A percentile compares a stretch with the other conserved stretches of the same genome.
Conservation (phyloP, 148 eudicot species). For the Rhododendron mucronatum region DNA sequence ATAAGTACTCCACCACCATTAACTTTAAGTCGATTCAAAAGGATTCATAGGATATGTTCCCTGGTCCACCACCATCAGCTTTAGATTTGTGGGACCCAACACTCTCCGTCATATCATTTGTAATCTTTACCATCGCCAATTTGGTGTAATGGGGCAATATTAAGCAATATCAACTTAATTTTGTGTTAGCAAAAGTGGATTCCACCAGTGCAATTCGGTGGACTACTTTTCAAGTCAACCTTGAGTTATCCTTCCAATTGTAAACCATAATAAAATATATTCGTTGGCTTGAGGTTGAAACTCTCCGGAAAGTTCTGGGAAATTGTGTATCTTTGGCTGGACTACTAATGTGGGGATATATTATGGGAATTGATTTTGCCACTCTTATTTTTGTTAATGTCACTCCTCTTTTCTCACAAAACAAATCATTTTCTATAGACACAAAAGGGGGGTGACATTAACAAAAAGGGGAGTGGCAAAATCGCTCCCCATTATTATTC, state of each 20-base stretch:
- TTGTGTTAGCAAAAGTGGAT: not conserved
- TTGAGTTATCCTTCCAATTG: not conserved
- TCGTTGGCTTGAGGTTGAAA: not conserved
- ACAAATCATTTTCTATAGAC: too few relatives aligned
- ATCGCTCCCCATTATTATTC: not conserved
- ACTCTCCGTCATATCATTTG: not conserved
- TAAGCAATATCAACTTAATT: not conserved
- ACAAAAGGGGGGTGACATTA: too few relatives aligned
- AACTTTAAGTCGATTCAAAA: slow-evolving; percentile 1
- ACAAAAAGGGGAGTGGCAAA: too few relatives aligned
- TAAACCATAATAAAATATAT: not conserved
- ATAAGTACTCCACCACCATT: not conserved
- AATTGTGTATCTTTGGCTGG: not conserved
- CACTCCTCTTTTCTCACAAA: too few relatives aligned
- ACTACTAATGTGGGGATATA: not conserved
- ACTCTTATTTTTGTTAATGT: too few relatives aligned
- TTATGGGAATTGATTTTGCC: not conserved
- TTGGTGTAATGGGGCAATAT: not conserved
- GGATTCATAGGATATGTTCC: not conserved
- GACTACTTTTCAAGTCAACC: slow-evolving; percentile 5
- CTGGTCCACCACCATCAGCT: not conserved
- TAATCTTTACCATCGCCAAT: not conserved
- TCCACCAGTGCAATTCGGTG: not conserved
- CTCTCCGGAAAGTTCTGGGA: not conserved
- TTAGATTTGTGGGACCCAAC: not conserved